Conservation (phyloP, 345 rosid genomes). For the Ceriops zippeliana region DNA sequence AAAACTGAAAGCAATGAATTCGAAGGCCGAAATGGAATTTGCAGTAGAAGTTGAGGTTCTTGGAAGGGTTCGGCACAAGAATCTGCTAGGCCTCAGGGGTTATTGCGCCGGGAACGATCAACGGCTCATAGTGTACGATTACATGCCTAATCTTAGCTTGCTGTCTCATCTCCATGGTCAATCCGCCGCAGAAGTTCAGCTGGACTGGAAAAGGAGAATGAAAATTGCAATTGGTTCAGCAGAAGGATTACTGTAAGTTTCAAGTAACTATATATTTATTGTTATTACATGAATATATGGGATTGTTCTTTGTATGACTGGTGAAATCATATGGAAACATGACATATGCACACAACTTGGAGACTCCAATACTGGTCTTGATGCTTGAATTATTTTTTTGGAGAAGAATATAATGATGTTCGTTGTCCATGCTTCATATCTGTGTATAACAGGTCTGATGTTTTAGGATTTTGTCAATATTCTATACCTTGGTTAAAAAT, state of each 20-base stretch:
- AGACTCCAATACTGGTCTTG: no score
- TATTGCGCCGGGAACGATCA: conserved; percentile 64
- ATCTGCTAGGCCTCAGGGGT: conserved; percentile 60
- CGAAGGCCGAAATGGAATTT: conserved; percentile 76
- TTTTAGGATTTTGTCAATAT: no score
- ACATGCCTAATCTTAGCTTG: conserved; percentile 74
- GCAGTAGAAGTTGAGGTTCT: conserved; percentile 74
- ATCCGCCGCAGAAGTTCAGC: conserved; percentile 38
- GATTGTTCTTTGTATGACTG: no score
- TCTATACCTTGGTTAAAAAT: no score
- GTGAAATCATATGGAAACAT: no score
- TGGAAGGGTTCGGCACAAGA: conserved; percentile 68
- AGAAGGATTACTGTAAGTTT: conserved; percentile 57
- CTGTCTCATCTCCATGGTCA: conserved; percentile 71
- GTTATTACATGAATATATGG: no score
- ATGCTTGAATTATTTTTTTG: no score
- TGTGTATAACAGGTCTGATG: no score
- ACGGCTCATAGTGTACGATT: conserved; percentile 64
- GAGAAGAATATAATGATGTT: no score
- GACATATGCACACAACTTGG: no score
- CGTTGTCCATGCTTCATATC: no score
- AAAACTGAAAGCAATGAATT: conserved; percentile 62
- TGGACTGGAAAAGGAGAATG: conserved; percentile 62
- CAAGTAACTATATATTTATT: background rate
- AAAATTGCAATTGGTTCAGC: conserved; percentile 57